Evolutionary conservation across 108 stramenopile genomes (phyloP), one percentile per base, ranked within the genome.

Genomic region (Aurantiochytrium sp.): DNA sequence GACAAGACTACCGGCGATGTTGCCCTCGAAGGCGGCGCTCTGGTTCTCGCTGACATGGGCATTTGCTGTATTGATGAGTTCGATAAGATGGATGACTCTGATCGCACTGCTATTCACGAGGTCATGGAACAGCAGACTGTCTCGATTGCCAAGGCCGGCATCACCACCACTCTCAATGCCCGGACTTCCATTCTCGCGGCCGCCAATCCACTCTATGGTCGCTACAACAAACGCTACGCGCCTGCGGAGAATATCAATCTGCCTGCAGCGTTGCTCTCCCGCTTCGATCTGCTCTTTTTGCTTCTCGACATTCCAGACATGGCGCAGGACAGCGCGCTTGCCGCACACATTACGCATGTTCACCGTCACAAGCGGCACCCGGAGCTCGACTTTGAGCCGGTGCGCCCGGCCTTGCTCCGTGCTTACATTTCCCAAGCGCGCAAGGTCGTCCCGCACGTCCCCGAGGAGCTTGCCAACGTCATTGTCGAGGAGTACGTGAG

Each of bases 71-170:
- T 99, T 91, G 98, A 98, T 90, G 98, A 98, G 95, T 98, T 98
- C 76, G 97, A 98, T 92, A 98, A 98, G 93, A 98, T 98, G 97
- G 97, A 98, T 89, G 98, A 99, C 90, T 71, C 91, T 4, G 97
- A 99, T 87, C 95, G 99, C 47, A 98, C 99, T 12, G 98, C 98
- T 21, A 99, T 99, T 73, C 99, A 99, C 92, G 99, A 99, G 94
- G 99, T 99, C 29, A 99, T 99, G 98, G 99, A 99, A 94, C 98
- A 99, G 88, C 99, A 99, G 94, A 98, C 98, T 16, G 97, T 99
- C 12, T 95, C 94, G 58, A 96, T 99, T 29, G 98, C 98, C 88
- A 99, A 99, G 91, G 99, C 98, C 0, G 99, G 99, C 35, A 99
- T 99, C 90, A 98, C 98, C 0, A 97, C 99, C 0, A 98, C 98